Evolutionary conservation across 1,284 basidiomycete species (phyloP), one percentile per base, ranked within the genome.

Genomic region (Butyriboletus appendiculatus): DNA sequence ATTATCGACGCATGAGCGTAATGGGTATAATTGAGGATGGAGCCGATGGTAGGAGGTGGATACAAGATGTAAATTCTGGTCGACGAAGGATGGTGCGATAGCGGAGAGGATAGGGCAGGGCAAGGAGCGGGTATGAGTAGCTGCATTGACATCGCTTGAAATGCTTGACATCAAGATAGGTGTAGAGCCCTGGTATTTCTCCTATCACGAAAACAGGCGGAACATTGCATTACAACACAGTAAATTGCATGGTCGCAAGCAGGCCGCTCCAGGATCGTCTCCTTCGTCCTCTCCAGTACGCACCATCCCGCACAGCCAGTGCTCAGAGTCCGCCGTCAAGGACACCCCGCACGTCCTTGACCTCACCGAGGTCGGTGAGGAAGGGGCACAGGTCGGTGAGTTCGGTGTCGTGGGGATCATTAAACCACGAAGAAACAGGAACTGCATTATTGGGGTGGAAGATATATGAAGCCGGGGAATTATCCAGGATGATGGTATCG

Each of bases 391-490:
- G 77, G 73, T 98, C 96, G 33, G 94, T 96, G 60, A 98, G 78
- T 73, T 98, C 96, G 30, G 96, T 97, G 73, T 98, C 96, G 67
- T 97, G 95, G 11, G 94, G 94, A 73, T 95, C 92, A 73, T 98
- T 98, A 80, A 99, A 99, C 97, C 96, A 99, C 55, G 94, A 96
- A 46, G 96, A 98, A 52, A 99, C 95, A 10, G 96, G 96, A 7
- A 98, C 96, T 40, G 97, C 97, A 68, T 98, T 99, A 76, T 97
- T 97, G 16, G 96, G 95, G 69, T 99, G 96, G 82, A 99, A 99
- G 64, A 99, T 96, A 75, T 99, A 99, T 9, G 94, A 97, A 14
- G 97, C 96, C 12, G 96, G 96, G 38, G 95, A 98, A 75, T 99
- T 99, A 78, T 99, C 96, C 61, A 99, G 85, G 75, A 99, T 99